Conservation (phyloP, 495 filamentous ascomycete genomes). For the Bathelium albidoporum region DNA sequence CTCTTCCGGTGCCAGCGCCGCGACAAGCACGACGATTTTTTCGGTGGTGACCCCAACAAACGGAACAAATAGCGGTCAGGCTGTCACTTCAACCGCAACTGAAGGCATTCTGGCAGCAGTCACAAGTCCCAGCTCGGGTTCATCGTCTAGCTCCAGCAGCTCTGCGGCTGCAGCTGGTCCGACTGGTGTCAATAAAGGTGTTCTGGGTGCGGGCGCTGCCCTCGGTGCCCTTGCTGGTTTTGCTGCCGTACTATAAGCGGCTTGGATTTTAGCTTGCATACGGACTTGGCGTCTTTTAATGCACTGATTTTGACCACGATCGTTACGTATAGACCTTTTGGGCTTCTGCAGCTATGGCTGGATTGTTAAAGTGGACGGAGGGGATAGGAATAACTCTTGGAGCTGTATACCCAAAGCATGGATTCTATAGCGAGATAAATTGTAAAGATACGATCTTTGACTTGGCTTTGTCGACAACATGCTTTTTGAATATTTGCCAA, state of each 20-base stretch:
- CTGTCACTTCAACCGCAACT: conserved; percentile 1
- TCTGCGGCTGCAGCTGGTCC: background rate
- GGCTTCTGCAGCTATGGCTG: background rate
- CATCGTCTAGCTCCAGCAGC: background rate
- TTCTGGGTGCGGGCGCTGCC: background rate
- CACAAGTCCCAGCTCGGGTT: background rate
- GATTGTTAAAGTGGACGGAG: background rate
- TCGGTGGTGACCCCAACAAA: background rate
- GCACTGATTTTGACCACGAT: background rate
- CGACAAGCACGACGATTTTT: background rate
- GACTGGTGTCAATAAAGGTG: background rate
- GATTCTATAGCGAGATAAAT: background rate
- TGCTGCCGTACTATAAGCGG: background rate
- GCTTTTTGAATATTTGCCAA: too few species aligned
- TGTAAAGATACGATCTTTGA: background rate
- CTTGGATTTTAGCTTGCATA: background rate
- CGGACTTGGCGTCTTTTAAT: background rate
- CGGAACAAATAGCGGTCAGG: background rate
- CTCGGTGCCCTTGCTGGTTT: background rate
- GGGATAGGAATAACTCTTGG: background rate
- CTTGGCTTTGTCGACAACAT: background rate
- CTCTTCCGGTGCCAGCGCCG: background rate
- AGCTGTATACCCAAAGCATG: background rate
- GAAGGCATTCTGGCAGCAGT: background rate
- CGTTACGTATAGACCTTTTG: background rate